Percentiles rank a stretch among this genome's conserved stretches.
Conservation (phyloP, 2,329 filamentous ascomycete genomes). For the Aspergillus fumigatus region DNA sequence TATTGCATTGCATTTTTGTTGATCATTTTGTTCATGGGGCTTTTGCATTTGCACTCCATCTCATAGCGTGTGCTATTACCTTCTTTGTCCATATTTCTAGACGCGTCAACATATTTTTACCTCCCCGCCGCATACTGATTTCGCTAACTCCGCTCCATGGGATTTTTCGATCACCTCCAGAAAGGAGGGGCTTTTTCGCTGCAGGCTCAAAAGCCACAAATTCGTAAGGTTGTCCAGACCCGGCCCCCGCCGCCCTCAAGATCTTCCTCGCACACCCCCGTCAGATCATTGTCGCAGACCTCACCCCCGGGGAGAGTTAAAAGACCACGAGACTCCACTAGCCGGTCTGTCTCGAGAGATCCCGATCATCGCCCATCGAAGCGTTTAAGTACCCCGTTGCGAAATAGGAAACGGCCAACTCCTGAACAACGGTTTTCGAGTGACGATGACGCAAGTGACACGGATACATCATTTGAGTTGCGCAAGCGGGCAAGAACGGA, state of each 20-base stretch:
- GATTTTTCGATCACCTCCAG: slow-evolving; percentile 43
- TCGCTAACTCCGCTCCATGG: slow-evolving; percentile 27
- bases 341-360: slow-evolving; percentile 29
- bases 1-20: neutral
- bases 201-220: slow-evolving; percentile 38
- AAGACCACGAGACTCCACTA: slow-evolving; percentile 20
- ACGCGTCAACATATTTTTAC: slow-evolving; percentile 9
- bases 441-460: slow-evolving; percentile 40
- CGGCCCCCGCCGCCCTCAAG: slow-evolving; percentile 28
- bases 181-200: slow-evolving; percentile 41
- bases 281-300: slow-evolving; percentile 15
- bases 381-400: slow-evolving; percentile 26
- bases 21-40: neutral
- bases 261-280: slow-evolving; percentile 23
- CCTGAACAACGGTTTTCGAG: slow-evolving; percentile 37
- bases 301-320: slow-evolving; percentile 18
- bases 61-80: slow-evolving; percentile 3
- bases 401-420: slow-evolving; percentile 35
- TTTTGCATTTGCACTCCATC: slow-evolving; percentile 4
- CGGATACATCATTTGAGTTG: slow-evolving; percentile 38
- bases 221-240: slow-evolving; percentile 40
- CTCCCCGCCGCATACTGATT: slow-evolving; percentile 1
- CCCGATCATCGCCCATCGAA: slow-evolving; percentile 24
- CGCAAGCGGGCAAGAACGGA: slow-evolving; percentile 40
- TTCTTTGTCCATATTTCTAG: slow-evolving; percentile 9